These are phyloP conservation scores for Zelopaecilomyces penicillatus DNA, from an alignment of 2,329 filamentous ascomycete species.

Conservation along the genomic window DNA sequence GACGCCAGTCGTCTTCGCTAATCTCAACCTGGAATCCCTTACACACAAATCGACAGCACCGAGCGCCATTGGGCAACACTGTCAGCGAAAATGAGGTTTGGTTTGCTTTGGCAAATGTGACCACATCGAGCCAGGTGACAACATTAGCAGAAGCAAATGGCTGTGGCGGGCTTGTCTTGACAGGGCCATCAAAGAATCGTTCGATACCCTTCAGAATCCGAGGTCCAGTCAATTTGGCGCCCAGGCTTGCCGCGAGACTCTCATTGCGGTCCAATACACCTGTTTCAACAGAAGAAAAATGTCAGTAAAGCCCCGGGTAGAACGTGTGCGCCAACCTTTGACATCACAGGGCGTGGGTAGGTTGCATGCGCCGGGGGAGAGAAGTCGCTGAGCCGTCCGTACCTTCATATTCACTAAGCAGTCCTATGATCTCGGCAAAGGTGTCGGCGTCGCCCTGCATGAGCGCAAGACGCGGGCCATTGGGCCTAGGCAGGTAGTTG, in stretches of 20 bases:
- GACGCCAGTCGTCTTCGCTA: conserved; percentile 75
- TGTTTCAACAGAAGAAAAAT: conserved; percentile 15
- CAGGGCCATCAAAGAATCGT: conserved; percentile 73
- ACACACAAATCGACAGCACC: conserved; percentile 73
- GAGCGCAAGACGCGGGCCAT: conserved; percentile 37
- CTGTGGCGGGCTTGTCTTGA: conserved; percentile 46
- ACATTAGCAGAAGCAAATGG: conserved; percentile 41
- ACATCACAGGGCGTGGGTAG: neutral
- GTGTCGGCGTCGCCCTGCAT: conserved; percentile 53
- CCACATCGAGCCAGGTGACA: conserved; percentile 77
- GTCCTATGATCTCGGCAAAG: conserved; percentile 62
- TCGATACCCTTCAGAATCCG: conserved; percentile 82
- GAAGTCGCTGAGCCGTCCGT: conserved; percentile 8
- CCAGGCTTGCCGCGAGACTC: conserved; percentile 76
- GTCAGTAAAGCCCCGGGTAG: conserved; percentile 10
- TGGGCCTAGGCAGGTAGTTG: conserved; percentile 44
- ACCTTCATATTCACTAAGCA: conserved; percentile 73
- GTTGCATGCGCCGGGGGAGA: neutral
- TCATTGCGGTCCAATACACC: conserved; percentile 78
- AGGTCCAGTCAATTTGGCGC: conserved; percentile 72
- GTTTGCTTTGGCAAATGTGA: conserved; percentile 74
- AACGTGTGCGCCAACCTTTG: neutral
- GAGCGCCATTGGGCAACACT: conserved; percentile 57
- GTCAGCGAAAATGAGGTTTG: conserved; percentile 69
- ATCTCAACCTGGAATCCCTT: conserved; percentile 79